Percentiles rank a stretch among this genome's conserved stretches.
These are phyloP conservation scores for Alternaria atra DNA, from an alignment of 2,329 filamentous ascomycete genomes.

Conservation along the genomic window DNA sequence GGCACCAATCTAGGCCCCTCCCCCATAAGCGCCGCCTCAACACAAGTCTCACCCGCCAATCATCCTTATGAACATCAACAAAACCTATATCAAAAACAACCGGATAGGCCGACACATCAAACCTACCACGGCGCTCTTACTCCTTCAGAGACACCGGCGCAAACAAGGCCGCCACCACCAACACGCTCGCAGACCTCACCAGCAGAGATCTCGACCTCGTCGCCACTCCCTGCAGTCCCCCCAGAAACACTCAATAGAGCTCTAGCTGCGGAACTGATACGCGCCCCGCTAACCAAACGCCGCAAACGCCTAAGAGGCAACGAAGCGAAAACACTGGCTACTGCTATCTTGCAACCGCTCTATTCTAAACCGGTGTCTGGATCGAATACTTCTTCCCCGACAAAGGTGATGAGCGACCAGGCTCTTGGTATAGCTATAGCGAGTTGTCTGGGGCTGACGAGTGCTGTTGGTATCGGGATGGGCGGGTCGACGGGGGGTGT, in stretches of 20 bases:
- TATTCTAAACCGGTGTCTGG: slow-evolving; percentile 40
- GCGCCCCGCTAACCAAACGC: slow-evolving; percentile 55
- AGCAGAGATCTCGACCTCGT: neutral
- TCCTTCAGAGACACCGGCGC: slow-evolving; percentile 43
- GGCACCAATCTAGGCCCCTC: slow-evolving; percentile 37
- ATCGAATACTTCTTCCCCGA: slow-evolving; percentile 9
- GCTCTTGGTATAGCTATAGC: slow-evolving; percentile 53
- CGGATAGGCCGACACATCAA: slow-evolving; percentile 33
- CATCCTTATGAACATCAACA: slow-evolving; percentile 28
- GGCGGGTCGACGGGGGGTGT: slow-evolving; percentile 45
- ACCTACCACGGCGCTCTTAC: slow-evolving; percentile 34
- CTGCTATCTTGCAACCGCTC: slow-evolving; percentile 53
- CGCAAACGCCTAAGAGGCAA: slow-evolving; percentile 54
- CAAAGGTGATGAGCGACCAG: slow-evolving; percentile 46
- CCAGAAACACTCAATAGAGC: slow-evolving; percentile 57
- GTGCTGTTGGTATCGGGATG: slow-evolving; percentile 49
- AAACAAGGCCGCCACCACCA: slow-evolving; percentile 26
- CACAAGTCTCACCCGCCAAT: slow-evolving; percentile 29
- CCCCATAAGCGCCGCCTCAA: slow-evolving; percentile 27
- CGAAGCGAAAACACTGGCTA: slow-evolving; percentile 58
- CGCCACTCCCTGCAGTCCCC: slow-evolving; percentile 33
- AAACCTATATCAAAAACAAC: slow-evolving; percentile 22
- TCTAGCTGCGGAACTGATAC: slow-evolving; percentile 58
- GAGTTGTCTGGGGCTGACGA: slow-evolving; percentile 53
- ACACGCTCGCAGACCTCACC: slow-evolving; percentile 18